Evolutionary conservation across 2,329 filamentous ascomycete species (phyloP).

Genomic region (Xylaria multiplex): DNA sequence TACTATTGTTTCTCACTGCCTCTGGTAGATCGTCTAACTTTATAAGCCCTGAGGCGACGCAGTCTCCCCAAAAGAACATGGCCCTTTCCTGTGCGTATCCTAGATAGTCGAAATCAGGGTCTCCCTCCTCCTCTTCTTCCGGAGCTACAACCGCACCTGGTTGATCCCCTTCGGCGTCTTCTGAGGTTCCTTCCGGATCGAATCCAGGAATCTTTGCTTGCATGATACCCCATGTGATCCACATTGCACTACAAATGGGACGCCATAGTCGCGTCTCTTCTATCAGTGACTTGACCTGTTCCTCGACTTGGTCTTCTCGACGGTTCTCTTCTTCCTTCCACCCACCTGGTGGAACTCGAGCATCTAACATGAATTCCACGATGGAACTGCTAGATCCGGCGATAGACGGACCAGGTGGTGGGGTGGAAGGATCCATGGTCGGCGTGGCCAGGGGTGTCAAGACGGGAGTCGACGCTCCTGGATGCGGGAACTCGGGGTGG

Average conservation of each 20-base stretch:
- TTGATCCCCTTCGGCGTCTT: slow-evolving; percentile 40
- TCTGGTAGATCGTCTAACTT: slow-evolving; percentile 79
- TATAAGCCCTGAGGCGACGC: slow-evolving; percentile 79
- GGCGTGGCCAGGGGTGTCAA: slow-evolving; percentile 58
- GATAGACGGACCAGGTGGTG: slow-evolving; percentile 51
- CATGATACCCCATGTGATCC: slow-evolving; percentile 96
- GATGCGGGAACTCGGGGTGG: slow-evolving; percentile 71
- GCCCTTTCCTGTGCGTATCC: slow-evolving; percentile 90
- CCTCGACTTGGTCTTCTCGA: slow-evolving; percentile 72
- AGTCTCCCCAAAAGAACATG: slow-evolving; percentile 94
- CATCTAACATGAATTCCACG: slow-evolving; percentile 84
- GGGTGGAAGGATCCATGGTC: slow-evolving; percentile 47
- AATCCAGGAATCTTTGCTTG: slow-evolving; percentile 88
- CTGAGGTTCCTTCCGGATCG: slow-evolving; percentile 57
- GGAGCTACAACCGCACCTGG: slow-evolving; percentile 32
- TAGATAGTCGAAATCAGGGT: slow-evolving; percentile 87
- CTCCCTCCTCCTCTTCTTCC: slow-evolving; percentile 58
- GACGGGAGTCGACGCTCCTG: slow-evolving; percentile 61
- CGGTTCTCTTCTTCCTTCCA: slow-evolving; percentile 70
- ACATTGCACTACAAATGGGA: slow-evolving; percentile 85
- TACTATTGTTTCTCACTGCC: slow-evolving; percentile 71
- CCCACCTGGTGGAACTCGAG: slow-evolving; percentile 65
- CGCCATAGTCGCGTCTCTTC: slow-evolving; percentile 88
- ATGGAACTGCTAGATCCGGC: slow-evolving; percentile 61
- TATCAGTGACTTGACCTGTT: slow-evolving; percentile 75